These are phyloP conservation scores for Penicillium sp. DNA, from an alignment of 2,329 filamentous ascomycete genomes.

Conservation along the genomic window DNA sequence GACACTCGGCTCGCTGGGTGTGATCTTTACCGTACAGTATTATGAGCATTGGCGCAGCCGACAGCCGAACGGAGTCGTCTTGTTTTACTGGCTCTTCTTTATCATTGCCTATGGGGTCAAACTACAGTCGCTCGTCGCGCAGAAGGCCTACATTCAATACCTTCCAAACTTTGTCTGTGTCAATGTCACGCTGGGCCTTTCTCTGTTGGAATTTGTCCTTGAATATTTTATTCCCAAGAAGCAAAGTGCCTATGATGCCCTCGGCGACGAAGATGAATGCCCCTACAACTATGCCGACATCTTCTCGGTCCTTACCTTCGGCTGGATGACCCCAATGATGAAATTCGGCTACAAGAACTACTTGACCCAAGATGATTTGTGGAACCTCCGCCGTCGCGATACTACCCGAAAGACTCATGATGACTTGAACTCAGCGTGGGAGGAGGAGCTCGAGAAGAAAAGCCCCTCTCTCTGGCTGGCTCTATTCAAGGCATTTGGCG, in stretches of 20 bases:
- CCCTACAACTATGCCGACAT: conserved; percentile 86
- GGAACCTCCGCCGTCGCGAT: conserved; percentile 82
- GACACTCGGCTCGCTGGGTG: conserved; percentile 69
- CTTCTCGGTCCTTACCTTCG: conserved; percentile 91
- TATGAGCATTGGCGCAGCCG: conserved; percentile 80
- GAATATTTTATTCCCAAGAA: conserved; percentile 89
- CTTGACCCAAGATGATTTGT: conserved; percentile 91
- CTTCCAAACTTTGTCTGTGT: conserved; percentile 78
- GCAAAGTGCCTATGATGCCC: conserved; percentile 66
- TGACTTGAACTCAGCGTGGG: conserved; percentile 75
- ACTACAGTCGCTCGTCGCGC: conserved; percentile 80
- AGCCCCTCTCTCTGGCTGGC: conserved; percentile 86
- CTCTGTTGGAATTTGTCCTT: conserved; percentile 69
- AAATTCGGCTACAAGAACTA: conserved; percentile 88
- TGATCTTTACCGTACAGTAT: conserved; percentile 81
- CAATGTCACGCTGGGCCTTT: conserved; percentile 69
- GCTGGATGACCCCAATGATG: conserved; percentile 99
- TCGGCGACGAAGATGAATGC: conserved; percentile 68
- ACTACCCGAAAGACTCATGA: conserved; percentile 73
- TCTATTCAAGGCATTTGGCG: conserved; percentile 79
- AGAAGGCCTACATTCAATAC: conserved; percentile 67
- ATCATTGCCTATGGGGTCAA: conserved; percentile 78
- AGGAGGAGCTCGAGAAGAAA: conserved; percentile 69
- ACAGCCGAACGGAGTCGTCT: conserved; percentile 81
- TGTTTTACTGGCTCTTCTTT: conserved; percentile 91